Conservation (phyloP, 176 grass and related monocot genomes). For the Oryza nivara region DNA sequence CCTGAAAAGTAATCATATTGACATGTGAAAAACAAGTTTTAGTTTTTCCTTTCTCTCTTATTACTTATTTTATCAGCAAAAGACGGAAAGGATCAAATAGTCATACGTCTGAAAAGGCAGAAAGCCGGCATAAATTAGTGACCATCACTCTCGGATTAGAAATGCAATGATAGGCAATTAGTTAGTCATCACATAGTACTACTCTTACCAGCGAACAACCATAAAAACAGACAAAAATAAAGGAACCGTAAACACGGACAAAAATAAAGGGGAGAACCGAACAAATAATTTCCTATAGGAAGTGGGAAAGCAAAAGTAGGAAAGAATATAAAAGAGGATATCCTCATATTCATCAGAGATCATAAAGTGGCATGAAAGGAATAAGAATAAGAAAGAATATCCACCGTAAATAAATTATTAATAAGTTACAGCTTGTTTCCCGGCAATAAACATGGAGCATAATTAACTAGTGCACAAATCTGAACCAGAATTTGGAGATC, state of each 20-base stretch:
- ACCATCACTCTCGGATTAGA: neutral
- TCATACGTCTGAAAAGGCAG: neutral
- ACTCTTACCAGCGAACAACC: neutral
- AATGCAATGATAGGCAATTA: neutral
- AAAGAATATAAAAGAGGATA: slow-evolving; percentile 2
- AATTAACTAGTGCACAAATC: neutral
- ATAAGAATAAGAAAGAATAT: neutral
- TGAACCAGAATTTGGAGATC: neutral
- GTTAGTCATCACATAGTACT: slow-evolving; percentile 8
- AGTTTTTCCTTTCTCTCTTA: neutral
- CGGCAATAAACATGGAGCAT: neutral
- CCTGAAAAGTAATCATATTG: neutral
- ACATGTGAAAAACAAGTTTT: neutral
- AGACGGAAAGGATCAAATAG: neutral
- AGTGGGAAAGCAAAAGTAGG: neutral
- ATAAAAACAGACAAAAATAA: neutral
- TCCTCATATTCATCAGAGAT: slow-evolving; percentile 3
- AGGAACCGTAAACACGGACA: neutral
- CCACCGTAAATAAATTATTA: neutral
- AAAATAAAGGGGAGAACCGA: neutral
- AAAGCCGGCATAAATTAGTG: neutral
- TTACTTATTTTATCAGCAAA: neutral
- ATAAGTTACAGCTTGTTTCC: neutral
- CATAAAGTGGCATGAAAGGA: neutral
- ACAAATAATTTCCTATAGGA: neutral